Evolutionary conservation across 2,329 filamentous ascomycete species (phyloP).

Genomic region (Ophiobolus disseminans): DNA sequence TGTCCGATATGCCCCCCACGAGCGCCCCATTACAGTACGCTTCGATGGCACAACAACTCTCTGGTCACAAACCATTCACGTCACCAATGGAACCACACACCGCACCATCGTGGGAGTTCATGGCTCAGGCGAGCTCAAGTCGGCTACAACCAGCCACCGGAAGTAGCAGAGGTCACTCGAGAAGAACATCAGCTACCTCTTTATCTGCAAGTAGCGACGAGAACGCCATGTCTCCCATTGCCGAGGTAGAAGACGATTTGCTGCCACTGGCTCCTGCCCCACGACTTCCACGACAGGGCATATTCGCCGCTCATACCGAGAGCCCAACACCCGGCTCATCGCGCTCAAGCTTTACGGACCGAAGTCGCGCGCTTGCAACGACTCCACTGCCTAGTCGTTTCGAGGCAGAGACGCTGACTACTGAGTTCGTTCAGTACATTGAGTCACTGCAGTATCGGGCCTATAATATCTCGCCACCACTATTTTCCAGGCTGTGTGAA

Average conservation of each 20-base stretch:
- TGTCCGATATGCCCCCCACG: conserved; percentile 42
- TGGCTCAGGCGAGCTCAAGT: conserved; percentile 31
- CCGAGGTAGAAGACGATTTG: conserved; percentile 40
- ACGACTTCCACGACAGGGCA: conserved; percentile 38
- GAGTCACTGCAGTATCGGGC: conserved; percentile 32
- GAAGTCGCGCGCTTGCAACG: conserved; percentile 40
- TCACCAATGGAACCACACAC: conserved; percentile 39
- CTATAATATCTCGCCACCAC: conserved; percentile 32
- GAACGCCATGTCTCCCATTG: conserved; percentile 34
- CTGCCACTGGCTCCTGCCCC: conserved; percentile 34
- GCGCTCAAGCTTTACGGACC: conserved; percentile 40
- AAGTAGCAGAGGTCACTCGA: conserved; percentile 33
- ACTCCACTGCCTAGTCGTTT: conserved; percentile 44
- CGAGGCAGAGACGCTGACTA: conserved; percentile 46
- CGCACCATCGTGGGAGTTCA: conserved; percentile 46
- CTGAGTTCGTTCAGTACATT: conserved; percentile 42
- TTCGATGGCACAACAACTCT: conserved; percentile 23
- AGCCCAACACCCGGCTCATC: conserved; percentile 35
- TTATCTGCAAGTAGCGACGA: conserved; percentile 39
- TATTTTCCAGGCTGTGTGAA: conserved; percentile 41
- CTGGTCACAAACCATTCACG: conserved; percentile 26
- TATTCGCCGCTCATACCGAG: conserved; percentile 39
- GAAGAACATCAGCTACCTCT: conserved; percentile 44
- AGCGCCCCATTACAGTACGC: conserved; percentile 32
- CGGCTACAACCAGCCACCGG: conserved; percentile 30